Percentiles rank a stretch among this genome's conserved stretches.
phyloP scores from a whole-genome alignment of 2,329 filamentous ascomycete genomes.

The Orbilia quercus region DNA sequence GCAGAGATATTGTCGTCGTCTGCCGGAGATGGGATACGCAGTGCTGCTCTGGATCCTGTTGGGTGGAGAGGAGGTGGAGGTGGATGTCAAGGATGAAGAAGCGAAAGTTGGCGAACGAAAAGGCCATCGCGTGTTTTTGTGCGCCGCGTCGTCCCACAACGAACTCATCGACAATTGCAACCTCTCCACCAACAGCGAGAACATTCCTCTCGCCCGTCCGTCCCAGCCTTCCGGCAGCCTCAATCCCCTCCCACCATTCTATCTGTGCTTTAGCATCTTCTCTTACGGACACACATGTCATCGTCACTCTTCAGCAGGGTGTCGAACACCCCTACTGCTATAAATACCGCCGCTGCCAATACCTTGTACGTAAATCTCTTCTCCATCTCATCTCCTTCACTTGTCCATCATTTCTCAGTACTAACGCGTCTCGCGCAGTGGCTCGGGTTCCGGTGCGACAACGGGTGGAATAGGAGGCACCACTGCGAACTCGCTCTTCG shows the following conservation, averaged over 20 bases:
- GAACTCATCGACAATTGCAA: neutral
- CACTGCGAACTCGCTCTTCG: constrained; percentile 41
- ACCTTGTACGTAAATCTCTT: constrained; percentile 37
- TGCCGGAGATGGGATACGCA: too few species aligned
- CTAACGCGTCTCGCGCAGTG: constrained; percentile 17
- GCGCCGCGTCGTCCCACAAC: constrained; percentile 29
- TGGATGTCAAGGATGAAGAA: neutral
- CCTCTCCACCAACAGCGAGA: neutral
- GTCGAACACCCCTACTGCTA: constrained; percentile 54
- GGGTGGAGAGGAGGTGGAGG: constrained; percentile 5
- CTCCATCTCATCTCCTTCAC: neutral
- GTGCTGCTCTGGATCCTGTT: neutral
- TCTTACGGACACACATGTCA: neutral
- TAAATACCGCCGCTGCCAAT: constrained; percentile 57
- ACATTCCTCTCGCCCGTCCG: neutral
- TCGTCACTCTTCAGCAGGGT: constrained; percentile 57
- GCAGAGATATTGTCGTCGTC: neutral
- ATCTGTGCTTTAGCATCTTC: neutral
- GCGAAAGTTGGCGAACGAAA: constrained; percentile 3
- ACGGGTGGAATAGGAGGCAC: constrained; percentile 51
- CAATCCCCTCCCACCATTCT: neutral
- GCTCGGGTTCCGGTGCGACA: constrained; percentile 43
- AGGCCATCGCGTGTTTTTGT: constrained; percentile 33
- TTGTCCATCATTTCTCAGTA: too few species aligned
- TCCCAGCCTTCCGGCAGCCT: neutral